phyloP scores from a whole-genome alignment of 805 yeast species.

The Metschnikowia noctiluminum region DNA sequence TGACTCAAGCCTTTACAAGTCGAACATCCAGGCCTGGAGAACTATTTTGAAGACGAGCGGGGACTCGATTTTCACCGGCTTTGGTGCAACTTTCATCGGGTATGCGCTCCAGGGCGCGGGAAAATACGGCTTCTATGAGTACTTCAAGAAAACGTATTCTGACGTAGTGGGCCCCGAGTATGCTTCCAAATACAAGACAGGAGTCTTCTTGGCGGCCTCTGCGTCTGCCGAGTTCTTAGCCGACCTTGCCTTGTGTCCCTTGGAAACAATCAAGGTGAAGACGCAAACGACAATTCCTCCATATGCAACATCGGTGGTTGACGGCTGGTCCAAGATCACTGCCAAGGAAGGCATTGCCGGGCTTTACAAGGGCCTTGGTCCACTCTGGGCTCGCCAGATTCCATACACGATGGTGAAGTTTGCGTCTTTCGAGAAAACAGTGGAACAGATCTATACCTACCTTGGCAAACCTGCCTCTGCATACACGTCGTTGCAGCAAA shows the following conservation, averaged over 20 bases:
- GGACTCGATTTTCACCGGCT: conserved; percentile 76
- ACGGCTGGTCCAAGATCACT: conserved; percentile 64
- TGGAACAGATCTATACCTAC: conserved; percentile 68
- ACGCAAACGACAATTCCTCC: conserved; percentile 95
- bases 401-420: conserved; percentile 99
- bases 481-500: conserved; percentile 73
- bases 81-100: conserved; percentile 90
- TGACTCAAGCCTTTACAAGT: conserved; percentile 62
- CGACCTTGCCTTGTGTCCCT: conserved; percentile 86
- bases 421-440: conserved; percentile 90
- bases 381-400: conserved; percentile 94
- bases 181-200: conserved; percentile 65
- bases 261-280: conserved; percentile 91
- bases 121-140: conserved; percentile 93
- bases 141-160: conserved; percentile 77
- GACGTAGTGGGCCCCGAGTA: conserved; percentile 60
- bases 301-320: conserved; percentile 56
- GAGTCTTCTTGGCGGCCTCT: conserved; percentile 75
- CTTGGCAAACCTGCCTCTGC: conserved; percentile 72
- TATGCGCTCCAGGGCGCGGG: conserved; percentile 97
- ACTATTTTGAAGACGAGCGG: conserved; percentile 75
- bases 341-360: conserved; percentile 70
- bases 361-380: conserved; percentile 83
- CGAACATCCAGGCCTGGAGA: conserved; percentile 80
- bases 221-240: conserved; percentile 95